phyloP scores from a whole-genome alignment of 202 grass and related monocot genomes.

The Setaria viridis region DNA sequence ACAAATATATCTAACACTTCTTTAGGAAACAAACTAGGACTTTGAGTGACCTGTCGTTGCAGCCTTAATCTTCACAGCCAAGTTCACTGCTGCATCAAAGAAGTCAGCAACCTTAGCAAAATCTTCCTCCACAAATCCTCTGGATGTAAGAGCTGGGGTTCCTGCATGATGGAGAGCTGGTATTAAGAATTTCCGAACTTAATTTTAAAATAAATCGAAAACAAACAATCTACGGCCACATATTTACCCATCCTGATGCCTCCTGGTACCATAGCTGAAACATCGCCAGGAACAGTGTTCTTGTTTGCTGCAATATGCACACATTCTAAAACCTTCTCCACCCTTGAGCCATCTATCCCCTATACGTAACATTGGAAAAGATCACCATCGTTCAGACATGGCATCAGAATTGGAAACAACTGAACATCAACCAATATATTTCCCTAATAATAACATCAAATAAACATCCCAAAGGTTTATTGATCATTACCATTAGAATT shows the following conservation, averaged over 20 bases:
- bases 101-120: slow-evolving; percentile 97
- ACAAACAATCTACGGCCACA: slow-evolving; percentile 4
- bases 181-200: slow-evolving; percentile 39
- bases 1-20: neutral
- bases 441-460: neutral
- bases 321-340: slow-evolving; percentile 90
- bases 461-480: slow-evolving; percentile 16
- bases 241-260: slow-evolving; percentile 98
- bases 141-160: slow-evolving; percentile 97
- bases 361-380: slow-evolving; percentile 46
- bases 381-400: slow-evolving; percentile 32
- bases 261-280: slow-evolving; percentile 98
- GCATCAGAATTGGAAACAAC: slow-evolving; percentile 26
- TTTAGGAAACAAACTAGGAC: slow-evolving; percentile 12
- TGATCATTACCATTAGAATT: neutral
- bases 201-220: slow-evolving; percentile 7
- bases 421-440: slow-evolving; percentile 23
- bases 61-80: slow-evolving; percentile 89
- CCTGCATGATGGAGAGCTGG: slow-evolving; percentile 53
- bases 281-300: slow-evolving; percentile 98
- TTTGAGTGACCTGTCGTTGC: slow-evolving; percentile 68
- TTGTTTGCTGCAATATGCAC: slow-evolving; percentile 99
- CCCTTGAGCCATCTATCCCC: slow-evolving; percentile 97
- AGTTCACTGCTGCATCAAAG: slow-evolving; percentile 79
- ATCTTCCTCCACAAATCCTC: slow-evolving; percentile 98